Evolutionary conservation across 208 protist genomes (phyloP).

Genomic region (Vickermania spadyakhi): DNA sequence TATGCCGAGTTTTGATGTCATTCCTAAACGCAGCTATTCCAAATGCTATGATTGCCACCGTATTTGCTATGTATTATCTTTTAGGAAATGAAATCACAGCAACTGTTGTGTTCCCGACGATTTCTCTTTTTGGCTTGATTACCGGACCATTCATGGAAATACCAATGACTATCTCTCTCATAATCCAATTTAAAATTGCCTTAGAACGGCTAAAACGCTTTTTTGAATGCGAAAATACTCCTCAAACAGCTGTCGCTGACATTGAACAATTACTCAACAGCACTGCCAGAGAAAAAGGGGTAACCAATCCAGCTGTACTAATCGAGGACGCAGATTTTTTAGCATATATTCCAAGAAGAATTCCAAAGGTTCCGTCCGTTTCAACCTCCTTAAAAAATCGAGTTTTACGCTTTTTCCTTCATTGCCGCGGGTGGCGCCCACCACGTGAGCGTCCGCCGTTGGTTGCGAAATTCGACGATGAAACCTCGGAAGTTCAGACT

Average conservation of each 20-base stretch:
- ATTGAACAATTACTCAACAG: not conserved
- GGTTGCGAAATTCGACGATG: not conserved
- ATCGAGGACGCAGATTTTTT: not conserved
- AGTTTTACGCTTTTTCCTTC: slow-evolving; percentile 10
- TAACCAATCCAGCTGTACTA: not conserved
- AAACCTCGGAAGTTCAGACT: not conserved
- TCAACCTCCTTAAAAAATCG: slow-evolving; percentile 4
- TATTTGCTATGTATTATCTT: slow-evolving; percentile 43
- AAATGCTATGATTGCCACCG: slow-evolving; percentile 41
- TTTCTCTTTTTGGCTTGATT: slow-evolving; percentile 86
- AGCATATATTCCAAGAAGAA: not conserved
- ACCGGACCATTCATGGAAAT: slow-evolving; percentile 87
- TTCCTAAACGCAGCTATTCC: slow-evolving; percentile 57
- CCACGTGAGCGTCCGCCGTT: not conserved
- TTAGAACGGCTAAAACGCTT: slow-evolving; percentile 52
- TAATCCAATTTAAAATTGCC: slow-evolving; percentile 70
- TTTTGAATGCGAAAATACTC: slow-evolving; percentile 40
- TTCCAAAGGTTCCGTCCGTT: slow-evolving; percentile 4
- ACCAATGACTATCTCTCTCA: slow-evolving; percentile 45
- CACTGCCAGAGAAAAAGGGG: not conserved
- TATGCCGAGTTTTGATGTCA: slow-evolving; percentile 22
- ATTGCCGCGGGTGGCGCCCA: slow-evolving; percentile 10
- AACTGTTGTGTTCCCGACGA: slow-evolving; percentile 79
- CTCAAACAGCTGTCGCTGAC: slow-evolving; percentile 11
- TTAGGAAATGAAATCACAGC: slow-evolving; percentile 53